Base-by-base conservation (phyloP, 140 eudicot genomes). In the Erigeron philadelphicus region DNA sequence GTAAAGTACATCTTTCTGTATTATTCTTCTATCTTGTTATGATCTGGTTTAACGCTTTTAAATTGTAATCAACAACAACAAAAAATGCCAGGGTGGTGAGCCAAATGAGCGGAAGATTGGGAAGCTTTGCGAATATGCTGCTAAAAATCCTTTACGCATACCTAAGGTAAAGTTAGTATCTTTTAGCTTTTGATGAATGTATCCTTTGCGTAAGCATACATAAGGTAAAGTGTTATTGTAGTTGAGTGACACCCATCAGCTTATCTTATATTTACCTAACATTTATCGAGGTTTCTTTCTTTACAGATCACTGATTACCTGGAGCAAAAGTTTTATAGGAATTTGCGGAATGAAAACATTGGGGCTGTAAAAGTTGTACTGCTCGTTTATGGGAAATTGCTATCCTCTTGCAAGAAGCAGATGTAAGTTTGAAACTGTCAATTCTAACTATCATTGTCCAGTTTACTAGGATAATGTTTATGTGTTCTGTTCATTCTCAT, bases 41-140 rank as follows among this genome's bases (percentile, higher is more conserved):
- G 38, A 5, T 31, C 38, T 31, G 55, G 62, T 42, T 42, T 42
- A 56, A 44, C 50, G 25, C 58, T 43, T 42, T 44, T 59, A 50
- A 40, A 38, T 66, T 31, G 38, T 78, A 2, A 40, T 55, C 40
- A 44, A 60, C 44, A 16, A 54, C 41, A 23, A 21, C 9, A 63
- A 71, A 6, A 31, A 40, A 57, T 74, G 66, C 21, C 86, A 88
- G 96, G 88, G 81, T 78, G 85, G 78, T 60, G 85, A 81, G 72
- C 96, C 96, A 64, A 86, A 89, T 82, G 96, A 89, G 17, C 79
- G 95, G 48, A 89, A 82, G 72, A 86, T 86, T 68, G 90, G 82
- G 17, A 89, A 89, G 81, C 88, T 89, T 66, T 84, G 95, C 80
- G 96, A 86, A 61, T 89, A 89, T 75, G 95, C 88, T 50, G 73